Conservation (phyloP, 805 yeast species). For the Starmerella lactis-condensi region DNA sequence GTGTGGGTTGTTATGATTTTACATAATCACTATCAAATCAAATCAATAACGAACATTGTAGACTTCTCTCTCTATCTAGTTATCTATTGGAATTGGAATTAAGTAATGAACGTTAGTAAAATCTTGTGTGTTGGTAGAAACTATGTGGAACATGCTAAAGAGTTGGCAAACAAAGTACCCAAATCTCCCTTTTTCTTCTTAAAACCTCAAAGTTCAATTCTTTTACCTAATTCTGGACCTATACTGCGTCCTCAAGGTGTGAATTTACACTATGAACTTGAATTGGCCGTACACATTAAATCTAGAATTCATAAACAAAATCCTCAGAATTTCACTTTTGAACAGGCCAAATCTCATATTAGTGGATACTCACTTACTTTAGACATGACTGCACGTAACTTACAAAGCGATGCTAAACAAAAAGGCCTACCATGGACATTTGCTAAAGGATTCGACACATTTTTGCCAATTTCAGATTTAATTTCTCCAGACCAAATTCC, state of each 20-base stretch:
- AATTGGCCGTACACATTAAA: constrained; percentile 61
- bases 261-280: constrained; percentile 79
- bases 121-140: constrained; percentile 91
- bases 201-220: constrained; percentile 68
- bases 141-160: constrained; percentile 90
- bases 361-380: constrained; percentile 78
- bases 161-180: constrained; percentile 66
- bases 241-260: constrained; percentile 68
- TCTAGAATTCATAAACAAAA: constrained; percentile 43
- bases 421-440: constrained; percentile 94
- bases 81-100: too few relatives aligned
- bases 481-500: constrained; percentile 48
- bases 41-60: too few relatives aligned
- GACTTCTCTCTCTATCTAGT: too few relatives aligned
- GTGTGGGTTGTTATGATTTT: too few relatives aligned
- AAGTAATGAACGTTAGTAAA: constrained; percentile 32
- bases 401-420: constrained; percentile 82
- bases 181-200: constrained; percentile 78
- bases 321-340: constrained; percentile 34
- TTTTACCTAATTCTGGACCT: constrained; percentile 52
- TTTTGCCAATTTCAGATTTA: constrained; percentile 64
- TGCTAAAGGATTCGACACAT: constrained; percentile 93
- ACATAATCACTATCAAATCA: too few relatives aligned
- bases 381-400: constrained; percentile 90
- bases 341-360: constrained; percentile 59